Percentiles rank a stretch among this genome's conserved stretches.
These are phyloP conservation scores for Galeopsis tetrahit DNA, from an alignment of 257 asterid species.

Conservation along the genomic window DNA sequence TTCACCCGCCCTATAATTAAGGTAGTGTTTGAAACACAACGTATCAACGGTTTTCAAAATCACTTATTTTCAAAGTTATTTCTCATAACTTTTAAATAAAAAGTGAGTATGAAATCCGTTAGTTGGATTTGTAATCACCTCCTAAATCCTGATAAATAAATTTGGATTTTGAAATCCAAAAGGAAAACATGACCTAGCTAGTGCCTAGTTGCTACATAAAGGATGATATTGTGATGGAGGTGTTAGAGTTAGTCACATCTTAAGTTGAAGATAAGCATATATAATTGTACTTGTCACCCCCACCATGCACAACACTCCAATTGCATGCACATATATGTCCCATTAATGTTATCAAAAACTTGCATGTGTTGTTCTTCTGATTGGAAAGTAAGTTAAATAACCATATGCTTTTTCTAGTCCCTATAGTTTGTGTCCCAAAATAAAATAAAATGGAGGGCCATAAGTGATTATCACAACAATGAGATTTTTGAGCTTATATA, in stretches of 20 bases:
- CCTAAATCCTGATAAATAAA: too few species aligned
- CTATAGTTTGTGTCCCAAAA: constrained; percentile 19
- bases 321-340: constrained; percentile 33
- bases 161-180: too few species aligned
- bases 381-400: constrained; percentile 28
- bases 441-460: constrained; percentile 6
- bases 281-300: constrained; percentile 44
- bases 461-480: constrained; percentile 16
- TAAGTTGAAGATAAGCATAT: constrained; percentile 37
- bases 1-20: too few species aligned
- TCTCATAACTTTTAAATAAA: too few species aligned
- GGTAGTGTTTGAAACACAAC: too few species aligned
- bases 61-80: too few species aligned
- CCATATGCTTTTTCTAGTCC: constrained; percentile 18
- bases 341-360: constrained; percentile 35
- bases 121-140: too few species aligned
- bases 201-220: constrained; percentile 26
- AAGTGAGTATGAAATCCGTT: too few species aligned
- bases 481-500: constrained; percentile 36
- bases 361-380: constrained; percentile 30
- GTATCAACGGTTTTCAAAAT: too few species aligned
- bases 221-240: constrained; percentile 53
- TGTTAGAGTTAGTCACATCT: constrained; percentile 58
- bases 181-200: too few species aligned
- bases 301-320: constrained; percentile 32